Evolutionary conservation across 371 early-diverging fungal genomes (phyloP).

Genomic region (Parasitella parasitica): DNA sequence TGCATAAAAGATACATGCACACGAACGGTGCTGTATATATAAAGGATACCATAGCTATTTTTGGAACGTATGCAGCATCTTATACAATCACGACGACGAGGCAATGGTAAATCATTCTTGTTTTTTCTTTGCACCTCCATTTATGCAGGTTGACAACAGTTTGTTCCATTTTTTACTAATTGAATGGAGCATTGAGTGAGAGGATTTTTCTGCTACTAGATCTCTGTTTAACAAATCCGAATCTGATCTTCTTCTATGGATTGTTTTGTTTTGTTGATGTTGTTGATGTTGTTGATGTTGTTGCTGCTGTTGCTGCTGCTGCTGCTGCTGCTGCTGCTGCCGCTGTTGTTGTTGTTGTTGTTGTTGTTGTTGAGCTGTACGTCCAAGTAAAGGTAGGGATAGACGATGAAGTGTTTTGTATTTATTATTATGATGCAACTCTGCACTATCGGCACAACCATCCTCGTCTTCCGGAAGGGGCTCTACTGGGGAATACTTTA

Average conservation of each 20-base stretch:
- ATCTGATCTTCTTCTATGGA: conserved; percentile 17
- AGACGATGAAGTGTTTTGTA: conserved; percentile 18
- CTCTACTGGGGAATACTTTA: conserved; percentile 39
- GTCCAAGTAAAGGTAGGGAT: conserved; percentile 17
- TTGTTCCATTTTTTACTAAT: conserved; percentile 16
- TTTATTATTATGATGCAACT: background rate
- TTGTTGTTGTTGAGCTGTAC: conserved; percentile 2
- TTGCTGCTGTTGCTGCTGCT: no score
- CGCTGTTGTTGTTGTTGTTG: background rate
- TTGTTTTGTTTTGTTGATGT: background rate
- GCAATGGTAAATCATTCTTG: background rate
- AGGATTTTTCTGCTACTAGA: background rate
- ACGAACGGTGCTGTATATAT: no score
- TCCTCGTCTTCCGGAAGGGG: conserved; percentile 9
- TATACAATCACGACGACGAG: no score
- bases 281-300: background rate
- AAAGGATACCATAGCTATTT: no score
- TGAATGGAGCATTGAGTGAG: background rate
- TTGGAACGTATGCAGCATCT: no score
- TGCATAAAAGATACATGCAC: no score
- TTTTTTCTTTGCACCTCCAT: background rate
- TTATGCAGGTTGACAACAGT: conserved; percentile 10
- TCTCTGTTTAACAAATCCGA: conserved; percentile 9
- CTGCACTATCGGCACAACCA: background rate
- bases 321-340: background rate